Percentiles rank a stretch among this genome's conserved stretches.
Evolutionary conservation across 768 basidiomycete genomes (phyloP).

Genomic region (Psilocybe tampanensis): DNA sequence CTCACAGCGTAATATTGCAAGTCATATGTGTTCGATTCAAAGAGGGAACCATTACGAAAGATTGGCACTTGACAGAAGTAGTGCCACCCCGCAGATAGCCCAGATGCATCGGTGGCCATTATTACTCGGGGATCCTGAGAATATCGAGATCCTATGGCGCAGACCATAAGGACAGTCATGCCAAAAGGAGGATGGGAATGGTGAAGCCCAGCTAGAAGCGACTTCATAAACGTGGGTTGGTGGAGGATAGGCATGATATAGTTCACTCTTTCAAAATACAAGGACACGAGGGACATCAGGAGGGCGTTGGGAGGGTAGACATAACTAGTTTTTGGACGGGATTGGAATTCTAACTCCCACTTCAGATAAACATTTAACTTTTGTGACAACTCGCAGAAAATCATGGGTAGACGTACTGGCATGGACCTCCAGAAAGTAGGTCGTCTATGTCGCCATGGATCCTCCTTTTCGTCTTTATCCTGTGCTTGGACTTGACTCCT

Average conservation of each 20-base stretch:
- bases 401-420: constrained; percentile 28
- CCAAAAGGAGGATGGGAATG: constrained; percentile 53
- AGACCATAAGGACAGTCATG: constrained; percentile 64
- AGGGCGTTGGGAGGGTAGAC: constrained; percentile 56
- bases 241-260: constrained; percentile 69
- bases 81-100: constrained; percentile 61
- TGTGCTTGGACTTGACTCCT: background rate
- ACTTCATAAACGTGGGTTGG: constrained; percentile 65
- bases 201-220: constrained; percentile 51
- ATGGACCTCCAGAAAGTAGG: constrained; percentile 30
- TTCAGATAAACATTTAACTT: constrained; percentile 10
- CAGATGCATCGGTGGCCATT: constrained; percentile 35
- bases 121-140: constrained; percentile 60
- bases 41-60: constrained; percentile 61
- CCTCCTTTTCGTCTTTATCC: background rate
- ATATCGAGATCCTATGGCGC: constrained; percentile 66
- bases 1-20: constrained; percentile 67
- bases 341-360: constrained; percentile 37
- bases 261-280: constrained; percentile 67
- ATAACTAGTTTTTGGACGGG: constrained; percentile 27
- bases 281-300: constrained; percentile 49
- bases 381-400: background rate
- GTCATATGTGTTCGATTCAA: constrained; percentile 69
- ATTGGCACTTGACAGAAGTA: constrained; percentile 72
- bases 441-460: background rate